Evolutionary conservation across 2,329 filamentous ascomycete genomes (phyloP).

Genomic region (Ophiognomonia clavigignenti-juglandacearum): DNA sequence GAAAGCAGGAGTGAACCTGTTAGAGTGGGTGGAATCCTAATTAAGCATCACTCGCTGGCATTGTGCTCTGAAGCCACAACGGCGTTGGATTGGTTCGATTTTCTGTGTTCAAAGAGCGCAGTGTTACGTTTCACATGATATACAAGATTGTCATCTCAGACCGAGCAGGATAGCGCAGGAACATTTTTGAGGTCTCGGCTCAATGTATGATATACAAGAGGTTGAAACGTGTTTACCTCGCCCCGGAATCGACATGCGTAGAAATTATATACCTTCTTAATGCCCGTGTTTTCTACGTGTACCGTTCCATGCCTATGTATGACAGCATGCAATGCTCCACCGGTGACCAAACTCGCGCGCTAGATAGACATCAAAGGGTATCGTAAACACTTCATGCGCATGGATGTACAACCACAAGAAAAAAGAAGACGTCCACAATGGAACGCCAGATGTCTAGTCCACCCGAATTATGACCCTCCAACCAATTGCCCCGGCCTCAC

Average conservation of each 20-base stretch:
- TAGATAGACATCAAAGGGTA: constrained; percentile 8
- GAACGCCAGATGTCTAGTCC: constrained; percentile 31
- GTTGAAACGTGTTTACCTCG: too few species aligned
- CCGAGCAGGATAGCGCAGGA: too few species aligned
- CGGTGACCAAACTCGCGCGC: constrained; percentile 4
- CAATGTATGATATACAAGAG: too few species aligned
- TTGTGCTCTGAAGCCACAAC: not conserved
- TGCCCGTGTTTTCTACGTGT: too few species aligned
- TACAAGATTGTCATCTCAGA: not conserved
- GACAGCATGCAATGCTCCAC: too few species aligned
- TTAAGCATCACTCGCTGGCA: not conserved
- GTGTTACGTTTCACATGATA: not conserved
- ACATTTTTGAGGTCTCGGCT: too few species aligned
- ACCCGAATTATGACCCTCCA: constrained; percentile 64
- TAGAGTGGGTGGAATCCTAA: not conserved
- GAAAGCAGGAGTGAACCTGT: too few species aligned
- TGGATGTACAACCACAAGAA: too few species aligned
- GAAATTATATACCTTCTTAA: too few species aligned
- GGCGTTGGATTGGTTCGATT: not conserved
- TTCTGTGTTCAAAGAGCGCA: not conserved
- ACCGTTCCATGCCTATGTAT: not conserved
- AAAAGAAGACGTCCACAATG: not conserved
- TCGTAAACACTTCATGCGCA: constrained; percentile 2
- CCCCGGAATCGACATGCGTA: too few species aligned
- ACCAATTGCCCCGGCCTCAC: constrained; percentile 67